Base-by-base conservation (phyloP, 176 grass and related monocot genomes). In the Avena insularis region DNA sequence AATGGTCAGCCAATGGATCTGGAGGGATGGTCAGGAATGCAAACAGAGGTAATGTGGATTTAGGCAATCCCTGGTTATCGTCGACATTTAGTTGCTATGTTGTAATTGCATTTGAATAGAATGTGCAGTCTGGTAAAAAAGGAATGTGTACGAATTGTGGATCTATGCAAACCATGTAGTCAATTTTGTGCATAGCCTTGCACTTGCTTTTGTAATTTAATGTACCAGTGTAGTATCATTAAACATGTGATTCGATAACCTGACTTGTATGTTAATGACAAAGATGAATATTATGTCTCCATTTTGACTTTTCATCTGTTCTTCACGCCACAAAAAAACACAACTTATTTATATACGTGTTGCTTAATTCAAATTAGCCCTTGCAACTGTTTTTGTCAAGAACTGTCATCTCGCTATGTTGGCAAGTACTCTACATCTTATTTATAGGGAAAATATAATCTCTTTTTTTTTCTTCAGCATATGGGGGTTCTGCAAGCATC, bases 1-100 rank as follows among this genome's bases (percentile, higher is more conserved):
- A 99, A 93, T 93, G 92, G 94, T 90, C 89, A 93, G 83, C 97
- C 92, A 58, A 99, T 99, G 97, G 97, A 99, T 86, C 75, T 97
- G 60, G 97, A 99, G 87, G 90, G 87, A 64, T 93, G 92, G 92
- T 86, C 94, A 68, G 97, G 90, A 68, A 94, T 90, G 80, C 94
- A 97, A 88, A 90, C 97, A 62, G 92, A 99, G 89, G 97, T 97
- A 91, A 77, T 79, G n/a, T 38, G 75, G 13, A 64, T 92, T 78
- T 21, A 54, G 73, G n/a, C 71, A 83, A 53, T 20, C 21, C 29
- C 83, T 77, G 65, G 14, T 70, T 85, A 74, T 56, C 19, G 14
- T 90, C 40, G 12, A 56, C 16, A 38, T 63, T 71, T 70, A 50
- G 56, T 27, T 78, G 72, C 27, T 71, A 71, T 3, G 4, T 81